These are phyloP conservation scores for Rhodofomes roseus DNA, from an alignment of 1,284 basidiomycete species.

Conservation along the genomic window DNA sequence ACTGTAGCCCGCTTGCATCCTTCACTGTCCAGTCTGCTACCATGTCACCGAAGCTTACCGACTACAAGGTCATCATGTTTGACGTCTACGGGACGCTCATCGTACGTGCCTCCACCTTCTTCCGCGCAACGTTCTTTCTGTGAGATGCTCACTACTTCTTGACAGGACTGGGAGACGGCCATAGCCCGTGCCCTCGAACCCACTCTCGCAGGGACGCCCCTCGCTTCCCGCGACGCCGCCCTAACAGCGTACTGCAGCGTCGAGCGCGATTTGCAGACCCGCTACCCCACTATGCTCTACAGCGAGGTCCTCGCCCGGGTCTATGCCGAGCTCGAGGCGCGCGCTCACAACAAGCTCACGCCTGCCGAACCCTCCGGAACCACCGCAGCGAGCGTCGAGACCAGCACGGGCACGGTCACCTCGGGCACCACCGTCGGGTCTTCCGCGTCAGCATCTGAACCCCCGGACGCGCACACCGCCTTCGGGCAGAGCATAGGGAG, in stretches of 20 bases:
- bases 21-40: too few species aligned
- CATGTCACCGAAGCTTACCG: constrained; percentile 12
- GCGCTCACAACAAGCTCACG: constrained; percentile 20
- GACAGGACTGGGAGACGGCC: constrained; percentile 70
- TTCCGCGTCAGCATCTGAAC: constrained; percentile 8
- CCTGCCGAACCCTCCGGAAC: constrained; percentile 10
- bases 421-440: constrained; percentile 12
- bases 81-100: constrained; percentile 73
- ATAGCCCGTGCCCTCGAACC: constrained; percentile 52
- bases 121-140: too few species aligned
- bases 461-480: constrained; percentile 16
- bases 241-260: constrained; percentile 48
- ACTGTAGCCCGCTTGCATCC: too few species aligned
- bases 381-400: neutral
- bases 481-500: constrained; percentile 39
- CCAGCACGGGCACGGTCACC: constrained; percentile 4
- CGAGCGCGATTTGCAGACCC: constrained; percentile 54
- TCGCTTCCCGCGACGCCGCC: constrained; percentile 43
- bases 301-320: constrained; percentile 52
- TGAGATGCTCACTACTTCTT: neutral
- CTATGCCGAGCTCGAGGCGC: constrained; percentile 39
- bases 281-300: constrained; percentile 58
- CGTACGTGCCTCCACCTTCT: constrained; percentile 31
- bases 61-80: constrained; percentile 30
- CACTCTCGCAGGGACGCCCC: constrained; percentile 43